phyloP scores from a whole-genome alignment of 257 asterid genomes.

The Solanum arcanum region DNA sequence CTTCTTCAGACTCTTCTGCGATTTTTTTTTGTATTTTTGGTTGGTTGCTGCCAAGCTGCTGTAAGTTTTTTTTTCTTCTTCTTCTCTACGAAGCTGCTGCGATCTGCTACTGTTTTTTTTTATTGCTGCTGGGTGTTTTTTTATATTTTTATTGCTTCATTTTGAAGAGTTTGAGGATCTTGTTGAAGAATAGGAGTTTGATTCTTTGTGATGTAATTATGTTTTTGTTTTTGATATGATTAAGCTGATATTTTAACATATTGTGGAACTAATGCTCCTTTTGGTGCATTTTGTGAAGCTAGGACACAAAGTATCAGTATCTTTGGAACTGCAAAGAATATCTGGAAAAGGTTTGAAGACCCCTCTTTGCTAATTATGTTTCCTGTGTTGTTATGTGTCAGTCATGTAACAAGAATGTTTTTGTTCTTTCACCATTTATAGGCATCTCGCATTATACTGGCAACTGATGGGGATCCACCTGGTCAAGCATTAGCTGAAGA shows the following conservation, averaged over 20 bases:
- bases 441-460: slow-evolving; percentile 97
- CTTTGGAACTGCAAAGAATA: slow-evolving; percentile 96
- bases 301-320: slow-evolving; percentile 86
- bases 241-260: not conserved
- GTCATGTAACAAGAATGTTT: slow-evolving; percentile 9
- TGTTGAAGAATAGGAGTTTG: too few relatives aligned
- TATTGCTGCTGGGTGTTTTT: too few relatives aligned
- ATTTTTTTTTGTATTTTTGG: too few relatives aligned
- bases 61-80: too few relatives aligned
- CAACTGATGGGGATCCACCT: slow-evolving; percentile 90
- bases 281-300: slow-evolving; percentile 43
- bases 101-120: too few relatives aligned
- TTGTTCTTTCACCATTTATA: slow-evolving; percentile 10
- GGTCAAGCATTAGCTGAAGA: slow-evolving; percentile 98
- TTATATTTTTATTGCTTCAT: too few relatives aligned
- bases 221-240: not conserved
- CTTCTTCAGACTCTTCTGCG: too few relatives aligned
- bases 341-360: slow-evolving; percentile 46
- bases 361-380: not conserved
- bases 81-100: too few relatives aligned
- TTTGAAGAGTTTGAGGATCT: too few relatives aligned
- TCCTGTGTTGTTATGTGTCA: slow-evolving; percentile 4
- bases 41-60: too few relatives aligned
- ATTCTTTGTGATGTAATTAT: too few relatives aligned
- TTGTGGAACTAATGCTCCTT: slow-evolving; percentile 28